Evolutionary conservation across 345 rosid genomes (phyloP).

Genomic region (Citrus medica): DNA sequence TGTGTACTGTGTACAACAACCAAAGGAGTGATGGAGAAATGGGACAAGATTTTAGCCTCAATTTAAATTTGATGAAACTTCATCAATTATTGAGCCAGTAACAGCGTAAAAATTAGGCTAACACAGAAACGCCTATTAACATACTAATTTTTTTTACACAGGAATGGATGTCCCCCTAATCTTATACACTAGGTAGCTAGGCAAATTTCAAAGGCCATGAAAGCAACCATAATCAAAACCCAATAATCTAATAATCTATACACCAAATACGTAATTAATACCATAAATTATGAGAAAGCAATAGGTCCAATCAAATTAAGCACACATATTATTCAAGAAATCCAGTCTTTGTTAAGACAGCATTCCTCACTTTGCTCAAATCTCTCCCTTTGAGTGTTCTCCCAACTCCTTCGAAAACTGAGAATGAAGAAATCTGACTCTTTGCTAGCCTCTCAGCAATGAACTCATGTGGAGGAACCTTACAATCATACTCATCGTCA

Average conservation of each 20-base stretch:
- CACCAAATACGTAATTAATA: background rate
- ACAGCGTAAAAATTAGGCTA: background rate
- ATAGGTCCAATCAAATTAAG: background rate
- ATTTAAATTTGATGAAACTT: background rate
- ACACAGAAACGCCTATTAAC: background rate
- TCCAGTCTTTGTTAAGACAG: slow-evolving; percentile 72
- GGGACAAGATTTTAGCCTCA: background rate
- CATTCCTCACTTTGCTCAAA: slow-evolving; percentile 71
- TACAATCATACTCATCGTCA: slow-evolving; percentile 23
- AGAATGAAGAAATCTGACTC: slow-evolving; percentile 62
- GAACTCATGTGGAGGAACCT: slow-evolving; percentile 74
- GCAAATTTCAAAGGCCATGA: background rate
- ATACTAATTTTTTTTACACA: background rate
- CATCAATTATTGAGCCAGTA: background rate
- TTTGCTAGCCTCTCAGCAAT: slow-evolving; percentile 55
- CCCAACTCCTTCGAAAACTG: slow-evolving; percentile 83
- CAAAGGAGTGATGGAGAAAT: background rate
- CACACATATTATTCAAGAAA: slow-evolving; percentile 55
- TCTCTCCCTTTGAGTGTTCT: slow-evolving; percentile 87
- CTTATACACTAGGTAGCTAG: background rate
- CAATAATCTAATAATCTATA: background rate
- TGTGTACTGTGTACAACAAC: background rate
- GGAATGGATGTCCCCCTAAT: slow-evolving; percentile 10
- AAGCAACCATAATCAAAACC: background rate
- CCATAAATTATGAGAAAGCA: background rate